Conservation (phyloP, 257 asterid species). For the Salvia rosmarinus region DNA sequence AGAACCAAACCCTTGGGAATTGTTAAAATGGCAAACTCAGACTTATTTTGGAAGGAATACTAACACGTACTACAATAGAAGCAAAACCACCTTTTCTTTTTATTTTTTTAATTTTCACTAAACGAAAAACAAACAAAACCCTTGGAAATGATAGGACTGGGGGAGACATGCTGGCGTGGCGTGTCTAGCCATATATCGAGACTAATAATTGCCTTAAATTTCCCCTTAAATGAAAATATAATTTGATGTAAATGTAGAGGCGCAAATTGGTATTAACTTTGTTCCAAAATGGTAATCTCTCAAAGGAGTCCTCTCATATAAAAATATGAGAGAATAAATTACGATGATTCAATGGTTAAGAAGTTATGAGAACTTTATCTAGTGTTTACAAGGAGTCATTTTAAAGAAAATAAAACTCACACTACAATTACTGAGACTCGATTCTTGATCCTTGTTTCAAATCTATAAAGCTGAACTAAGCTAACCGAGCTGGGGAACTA, state of each 20-base stretch:
- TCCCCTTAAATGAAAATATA: too few relatives aligned
- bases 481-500: too few relatives aligned
- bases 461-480: too few relatives aligned
- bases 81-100: not conserved
- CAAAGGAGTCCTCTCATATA: too few relatives aligned
- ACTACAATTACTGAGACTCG: too few relatives aligned
- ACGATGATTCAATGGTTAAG: too few relatives aligned
- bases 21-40: conserved; percentile 4
- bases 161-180: not conserved
- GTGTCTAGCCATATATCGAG: conserved; percentile 27
- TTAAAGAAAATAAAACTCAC: too few relatives aligned
- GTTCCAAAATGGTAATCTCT: too few relatives aligned
- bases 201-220: not conserved
- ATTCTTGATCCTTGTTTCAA: too few relatives aligned
- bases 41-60: not conserved
- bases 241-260: not conserved
- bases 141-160: conserved; percentile 30
- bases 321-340: too few relatives aligned
- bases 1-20: conserved; percentile 27
- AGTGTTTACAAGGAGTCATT: too few relatives aligned
- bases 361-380: too few relatives aligned
- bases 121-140: not conserved
- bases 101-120: not conserved
- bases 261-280: not conserved
- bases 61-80: not conserved